These are phyloP conservation scores for Lindgomyces ingoldianus DNA, from an alignment of 495 filamentous ascomycete species.

Conservation along the genomic window DNA sequence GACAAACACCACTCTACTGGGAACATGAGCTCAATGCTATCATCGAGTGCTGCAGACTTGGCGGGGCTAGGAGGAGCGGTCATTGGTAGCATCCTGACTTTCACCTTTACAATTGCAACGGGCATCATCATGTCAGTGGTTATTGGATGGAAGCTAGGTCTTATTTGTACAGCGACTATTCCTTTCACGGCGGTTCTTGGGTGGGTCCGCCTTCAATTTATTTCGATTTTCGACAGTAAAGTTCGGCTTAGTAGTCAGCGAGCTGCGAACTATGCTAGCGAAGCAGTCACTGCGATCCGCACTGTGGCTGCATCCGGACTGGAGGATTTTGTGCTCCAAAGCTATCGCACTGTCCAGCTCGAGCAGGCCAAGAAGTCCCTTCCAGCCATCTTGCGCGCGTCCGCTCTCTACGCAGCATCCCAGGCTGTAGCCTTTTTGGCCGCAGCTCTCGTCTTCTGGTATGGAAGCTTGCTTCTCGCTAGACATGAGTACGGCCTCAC, in stretches of 20 bases:
- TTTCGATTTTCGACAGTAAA: background rate
- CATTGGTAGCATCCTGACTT: slow-evolving; percentile 76
- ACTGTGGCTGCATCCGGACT: background rate
- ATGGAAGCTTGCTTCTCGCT: slow-evolving; percentile 77
- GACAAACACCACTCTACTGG: slow-evolving; percentile 79
- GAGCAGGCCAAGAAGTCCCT: slow-evolving; percentile 61
- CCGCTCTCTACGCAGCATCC: slow-evolving; percentile 71
- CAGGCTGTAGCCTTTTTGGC: slow-evolving; percentile 78
- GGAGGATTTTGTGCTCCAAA: background rate
- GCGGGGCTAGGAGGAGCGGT: slow-evolving; percentile 77
- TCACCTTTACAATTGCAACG: slow-evolving; percentile 70
- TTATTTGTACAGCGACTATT: slow-evolving; percentile 76
- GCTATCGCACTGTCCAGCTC: background rate
- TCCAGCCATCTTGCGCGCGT: slow-evolving; percentile 65
- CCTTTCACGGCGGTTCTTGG: slow-evolving; percentile 77
- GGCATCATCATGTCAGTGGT: slow-evolving; percentile 65
- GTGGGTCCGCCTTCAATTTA: slow-evolving; percentile 68
- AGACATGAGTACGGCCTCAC: slow-evolving; percentile 67
- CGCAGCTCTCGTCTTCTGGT: slow-evolving; percentile 87
- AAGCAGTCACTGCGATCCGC: background rate
- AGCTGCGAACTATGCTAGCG: background rate
- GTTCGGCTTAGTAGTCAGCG: background rate
- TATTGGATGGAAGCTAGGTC: slow-evolving; percentile 87
- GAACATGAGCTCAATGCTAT: slow-evolving; percentile 78
- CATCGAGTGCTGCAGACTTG: slow-evolving; percentile 80